Evolutionary conservation across 1,284 basidiomycete species (phyloP).

Genomic region (Ustilago cynodontis): DNA sequence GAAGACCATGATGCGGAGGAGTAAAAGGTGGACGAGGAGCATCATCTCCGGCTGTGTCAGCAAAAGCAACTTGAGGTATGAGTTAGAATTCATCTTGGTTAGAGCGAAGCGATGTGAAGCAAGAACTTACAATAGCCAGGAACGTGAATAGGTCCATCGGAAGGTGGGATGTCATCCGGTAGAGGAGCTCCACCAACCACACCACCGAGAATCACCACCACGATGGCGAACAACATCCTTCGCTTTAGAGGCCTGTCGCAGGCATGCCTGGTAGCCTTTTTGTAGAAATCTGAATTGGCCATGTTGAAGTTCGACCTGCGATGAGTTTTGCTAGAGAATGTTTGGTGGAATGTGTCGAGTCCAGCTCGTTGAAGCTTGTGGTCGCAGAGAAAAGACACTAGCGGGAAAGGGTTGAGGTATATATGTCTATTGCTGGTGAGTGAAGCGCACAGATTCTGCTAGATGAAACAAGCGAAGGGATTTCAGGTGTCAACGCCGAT

Average conservation of each 20-base stretch:
- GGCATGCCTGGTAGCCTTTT: not conserved
- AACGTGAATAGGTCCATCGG: not conserved
- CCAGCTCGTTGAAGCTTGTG: not conserved
- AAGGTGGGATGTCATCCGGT: not conserved
- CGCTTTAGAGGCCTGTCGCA: not conserved
- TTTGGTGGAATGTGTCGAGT: not conserved
- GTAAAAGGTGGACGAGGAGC: too few relatives aligned
- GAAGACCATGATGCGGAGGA: too few relatives aligned
- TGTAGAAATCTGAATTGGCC: not conserved
- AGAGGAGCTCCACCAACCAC: slow-evolving; percentile 8
- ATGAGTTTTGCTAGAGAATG: not conserved
- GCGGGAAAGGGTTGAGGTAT: not conserved
- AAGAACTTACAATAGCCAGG: not conserved
- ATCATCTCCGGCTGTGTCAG: not conserved
- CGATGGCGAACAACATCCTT: slow-evolving; percentile 1
- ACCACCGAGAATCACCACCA: slow-evolving; percentile 6
- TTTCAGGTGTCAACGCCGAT: not conserved
- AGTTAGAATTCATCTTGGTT: not conserved
- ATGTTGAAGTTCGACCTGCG: not conserved
- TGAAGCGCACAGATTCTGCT: not conserved
- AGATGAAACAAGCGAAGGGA: not conserved
- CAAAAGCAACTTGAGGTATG: not conserved
- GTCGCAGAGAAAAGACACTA: not conserved
- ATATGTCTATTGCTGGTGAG: not conserved
- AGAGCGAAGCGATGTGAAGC: not conserved